These are phyloP conservation scores for Buxus sempervirens DNA, from an alignment of 164 flowering plant genomes.

Conservation along the genomic window DNA sequence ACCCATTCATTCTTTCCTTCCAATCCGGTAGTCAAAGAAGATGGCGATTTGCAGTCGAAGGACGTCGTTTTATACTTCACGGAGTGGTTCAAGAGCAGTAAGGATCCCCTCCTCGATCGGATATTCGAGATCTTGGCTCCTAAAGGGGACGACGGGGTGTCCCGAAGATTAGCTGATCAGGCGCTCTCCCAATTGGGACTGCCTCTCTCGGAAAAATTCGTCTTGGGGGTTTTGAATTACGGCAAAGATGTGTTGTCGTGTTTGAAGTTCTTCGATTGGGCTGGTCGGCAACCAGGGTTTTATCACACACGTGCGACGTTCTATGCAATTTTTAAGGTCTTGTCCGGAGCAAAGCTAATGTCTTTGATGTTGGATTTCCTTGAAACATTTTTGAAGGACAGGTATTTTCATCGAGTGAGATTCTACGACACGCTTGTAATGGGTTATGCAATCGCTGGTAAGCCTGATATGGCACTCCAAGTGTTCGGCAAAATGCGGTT, in stretches of 20 bases:
- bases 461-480: slow-evolving; percentile 60
- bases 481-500: slow-evolving; percentile 76
- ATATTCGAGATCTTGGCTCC: slow-evolving; percentile 35
- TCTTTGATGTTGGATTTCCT: slow-evolving; percentile 53
- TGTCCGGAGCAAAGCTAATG: slow-evolving; percentile 42
- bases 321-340: slow-evolving; percentile 61
- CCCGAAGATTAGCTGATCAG: slow-evolving; percentile 21
- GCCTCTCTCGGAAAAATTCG: slow-evolving; percentile 39
- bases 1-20: background rate
- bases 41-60: background rate
- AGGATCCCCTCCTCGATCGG: slow-evolving; percentile 25
- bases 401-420: slow-evolving; percentile 20
- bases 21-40: background rate
- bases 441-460: slow-evolving; percentile 78
- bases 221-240: slow-evolving; percentile 42
- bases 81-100: slow-evolving; percentile 45
- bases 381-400: slow-evolving; percentile 16
- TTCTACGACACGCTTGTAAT: slow-evolving; percentile 58
- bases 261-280: slow-evolving; percentile 90
- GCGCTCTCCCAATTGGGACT: slow-evolving; percentile 41
- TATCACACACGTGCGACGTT: slow-evolving; percentile 62
- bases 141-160: slow-evolving; percentile 11
- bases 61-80: slow-evolving; percentile 33
- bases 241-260: slow-evolving; percentile 51
- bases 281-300: slow-evolving; percentile 63